Evolutionary conservation across 2,329 filamentous ascomycete genomes (phyloP), one percentile per base, ranked within the genome.

Genomic region (Neocatenulostroma microsporum): DNA sequence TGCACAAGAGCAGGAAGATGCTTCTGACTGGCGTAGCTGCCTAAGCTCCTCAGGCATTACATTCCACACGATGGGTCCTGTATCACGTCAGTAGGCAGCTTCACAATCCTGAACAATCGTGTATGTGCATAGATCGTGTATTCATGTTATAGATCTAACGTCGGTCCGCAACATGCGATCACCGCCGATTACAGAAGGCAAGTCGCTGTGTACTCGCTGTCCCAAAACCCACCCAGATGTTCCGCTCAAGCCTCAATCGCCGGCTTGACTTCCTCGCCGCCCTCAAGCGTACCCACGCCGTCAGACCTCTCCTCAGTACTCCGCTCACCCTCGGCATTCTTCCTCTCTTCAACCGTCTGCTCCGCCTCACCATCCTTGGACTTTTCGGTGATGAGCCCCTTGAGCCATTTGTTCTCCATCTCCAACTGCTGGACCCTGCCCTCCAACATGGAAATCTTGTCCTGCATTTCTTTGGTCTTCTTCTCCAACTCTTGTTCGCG

Each of bases 361-460:
- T 36, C n/a, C n/a, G n/a, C n/a, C n/a, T 36, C 30, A 26, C 47
- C 48, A 19, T 48, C 49, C 33, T 62, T 61, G 40, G 56, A 63
- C 62, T 69, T 70, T 50, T 70, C 68, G 1, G 65, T 69, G 47
- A 72, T 69, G 32, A 72, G 58, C 18, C 61, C 61, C 58, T 70
- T 70, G 27, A 72, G 56, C 68, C 68, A 71, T 41, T 65, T 63
- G 51, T 72, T 72, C 54, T 72, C 68, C 51, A 66, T 69, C 57
- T 72, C 68, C 25, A 72, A 60, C 49, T 70, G 63, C 41, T 64
- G 58, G 21, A 71, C 64, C 30, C 65, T 62, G 30, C 59, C 55
- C 51, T 70, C 67, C 36, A 70, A 57, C 11, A 56, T 44, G 26
- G 49, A 54, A 36, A 70, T 64, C 47, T 67, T 64, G 41, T 70